Percentiles rank a stretch among this genome's conserved stretches.
phyloP scores from a whole-genome alignment of 495 filamentous ascomycete genomes.

The Parachaetomium inaequale region DNA sequence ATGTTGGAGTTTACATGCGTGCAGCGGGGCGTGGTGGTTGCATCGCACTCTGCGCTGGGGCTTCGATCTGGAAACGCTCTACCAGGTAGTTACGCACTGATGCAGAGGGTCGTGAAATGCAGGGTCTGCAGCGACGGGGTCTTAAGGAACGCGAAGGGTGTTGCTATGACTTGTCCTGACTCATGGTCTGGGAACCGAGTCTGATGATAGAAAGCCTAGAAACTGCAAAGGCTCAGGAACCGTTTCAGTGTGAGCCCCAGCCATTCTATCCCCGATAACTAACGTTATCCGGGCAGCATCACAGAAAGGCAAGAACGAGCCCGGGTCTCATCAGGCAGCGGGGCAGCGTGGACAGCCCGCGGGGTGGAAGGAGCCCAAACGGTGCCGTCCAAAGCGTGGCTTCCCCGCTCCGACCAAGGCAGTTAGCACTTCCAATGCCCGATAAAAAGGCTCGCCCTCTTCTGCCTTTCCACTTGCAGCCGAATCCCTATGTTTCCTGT shows the following conservation, averaged over 20 bases:
- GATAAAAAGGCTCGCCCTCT: neutral
- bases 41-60: neutral
- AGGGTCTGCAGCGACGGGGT: neutral
- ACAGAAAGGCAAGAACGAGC: neutral
- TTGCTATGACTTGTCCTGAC: neutral
- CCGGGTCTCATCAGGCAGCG: neutral
- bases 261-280: neutral
- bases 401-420: conserved; percentile 4
- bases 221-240: neutral
- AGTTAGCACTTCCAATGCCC: neutral
- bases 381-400: neutral
- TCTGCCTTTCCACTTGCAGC: neutral
- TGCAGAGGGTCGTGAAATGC: neutral
- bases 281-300: neutral
- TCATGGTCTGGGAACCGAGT: neutral
- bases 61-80: neutral
- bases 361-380: neutral
- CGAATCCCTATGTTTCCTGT: neutral
- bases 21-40: neutral
- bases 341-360: neutral
- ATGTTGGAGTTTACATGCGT: neutral
- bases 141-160: neutral
- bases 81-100: too few relatives aligned
- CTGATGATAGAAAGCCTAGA: neutral
- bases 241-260: neutral